These are phyloP conservation scores for Kodamaea laetipori DNA, from an alignment of 805 yeast species.

Conservation along the genomic window DNA sequence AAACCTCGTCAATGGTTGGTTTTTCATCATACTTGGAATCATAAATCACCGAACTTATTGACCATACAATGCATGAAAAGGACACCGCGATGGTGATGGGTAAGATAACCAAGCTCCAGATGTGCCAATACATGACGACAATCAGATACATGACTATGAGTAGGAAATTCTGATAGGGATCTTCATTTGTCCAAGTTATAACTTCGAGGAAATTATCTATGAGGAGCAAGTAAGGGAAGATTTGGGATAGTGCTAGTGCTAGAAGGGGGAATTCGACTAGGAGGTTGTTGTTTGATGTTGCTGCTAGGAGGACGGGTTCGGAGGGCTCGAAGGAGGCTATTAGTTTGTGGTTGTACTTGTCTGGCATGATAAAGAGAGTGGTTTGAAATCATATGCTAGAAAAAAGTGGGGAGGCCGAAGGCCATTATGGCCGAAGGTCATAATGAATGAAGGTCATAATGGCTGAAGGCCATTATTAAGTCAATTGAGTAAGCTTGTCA, in stretches of 20 bases:
- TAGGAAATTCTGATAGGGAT: constrained; percentile 49
- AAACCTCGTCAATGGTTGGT: constrained; percentile 56
- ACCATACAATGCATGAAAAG: constrained; percentile 48
- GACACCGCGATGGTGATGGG: constrained; percentile 42
- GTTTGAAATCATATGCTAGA: constrained; percentile 9
- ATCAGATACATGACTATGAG: constrained; percentile 40
- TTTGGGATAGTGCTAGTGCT: constrained; percentile 48
- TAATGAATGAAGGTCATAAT: too few species aligned
- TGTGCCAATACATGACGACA: constrained; percentile 46
- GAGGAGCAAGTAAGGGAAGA: constrained; percentile 50
- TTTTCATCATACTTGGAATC: constrained; percentile 46
- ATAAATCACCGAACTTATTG: constrained; percentile 41
- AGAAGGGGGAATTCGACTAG: constrained; percentile 47
- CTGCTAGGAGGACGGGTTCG: constrained; percentile 35
- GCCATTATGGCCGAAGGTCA: neutral
- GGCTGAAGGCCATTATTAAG: too few species aligned
- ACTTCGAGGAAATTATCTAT: constrained; percentile 47
- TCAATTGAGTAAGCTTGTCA: too few species aligned
- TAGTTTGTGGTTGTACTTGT: constrained; percentile 9
- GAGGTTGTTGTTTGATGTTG: constrained; percentile 32
- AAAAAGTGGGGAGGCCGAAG: constrained; percentile 9
- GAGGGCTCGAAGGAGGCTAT: constrained; percentile 41
- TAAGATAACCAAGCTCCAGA: constrained; percentile 34
- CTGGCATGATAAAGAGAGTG: neutral
- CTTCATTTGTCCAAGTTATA: constrained; percentile 58